Evolutionary conservation across 306 rosid species (phyloP), one percentile per base, ranked within the genome.

Genomic region (Vachellia pachyceras): DNA sequence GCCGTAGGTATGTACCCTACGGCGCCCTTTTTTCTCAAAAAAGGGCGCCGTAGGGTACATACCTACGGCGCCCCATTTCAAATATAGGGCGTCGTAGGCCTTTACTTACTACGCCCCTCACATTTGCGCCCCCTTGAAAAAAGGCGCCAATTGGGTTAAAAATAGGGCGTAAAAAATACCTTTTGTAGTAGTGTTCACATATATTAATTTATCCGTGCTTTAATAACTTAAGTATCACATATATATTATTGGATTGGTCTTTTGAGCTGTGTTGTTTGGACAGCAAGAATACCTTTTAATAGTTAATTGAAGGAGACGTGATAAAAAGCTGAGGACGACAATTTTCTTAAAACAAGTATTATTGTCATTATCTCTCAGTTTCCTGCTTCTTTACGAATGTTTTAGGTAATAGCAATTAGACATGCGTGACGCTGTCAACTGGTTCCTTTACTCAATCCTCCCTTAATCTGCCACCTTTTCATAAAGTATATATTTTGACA

Each of bases 231-330:
- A 29, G 33, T 29, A 29, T 2, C 2, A n/a, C n/a, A n/a, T n/a
- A n/a, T 49, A 2, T 6, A 10, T 39, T 72, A 55, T 72, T 71
- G 72, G 23, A 74, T 72, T 86, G 78, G 64, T 80, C 66, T 86
- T 72, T 67, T 83, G 83, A 78, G 64, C 72, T 83, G 54, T 77
- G 68, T 73, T 83, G 83, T 77, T 83, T 54, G 36, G 20, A 73
- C 78, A 77, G 79, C 25, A 18, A 54, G 25, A 80, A 83, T 83
- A 73, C 80, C 76, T 69, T 68, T 17, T 46, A 1, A 60, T 17
- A 2, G 73, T 76, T 49, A 72, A 76, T 72, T 79, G 66, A 85
- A 33, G 6, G 76, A 42, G 66, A 55, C 35, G 70, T 82, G 65
- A 75, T 70, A 64, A 40, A 40, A 78, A 69, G 76, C 3, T 72